Base-by-base conservation (phyloP, 495 filamentous ascomycete genomes). In the Penicillium pulvis region DNA sequence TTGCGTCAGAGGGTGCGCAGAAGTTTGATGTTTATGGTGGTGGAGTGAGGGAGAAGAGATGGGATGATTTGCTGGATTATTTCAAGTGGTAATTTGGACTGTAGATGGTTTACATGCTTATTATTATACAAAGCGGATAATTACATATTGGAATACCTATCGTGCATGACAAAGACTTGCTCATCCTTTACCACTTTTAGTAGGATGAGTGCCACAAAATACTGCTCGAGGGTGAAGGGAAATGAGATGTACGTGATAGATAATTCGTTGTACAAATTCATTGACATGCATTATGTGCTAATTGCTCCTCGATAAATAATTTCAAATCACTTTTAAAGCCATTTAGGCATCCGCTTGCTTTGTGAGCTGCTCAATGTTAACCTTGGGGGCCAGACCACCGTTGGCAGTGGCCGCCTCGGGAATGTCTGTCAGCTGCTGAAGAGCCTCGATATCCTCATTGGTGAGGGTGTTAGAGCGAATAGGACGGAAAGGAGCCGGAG, bases 1-100 rank as follows among this genome's bases (percentile, higher is more conserved):
- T 81, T 6, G 79, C 80, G 50, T 76, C 78, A 0, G 86, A 89
- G 62, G 85, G 86, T 1, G 83, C 84, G 16, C 82, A 84, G 68
- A 36, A 66, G 23, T 67, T 68, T 28, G 57, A 69, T 61, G 53
- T 62, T 12, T 75, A 68, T 46, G 56, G 56, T 12, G 44, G 52
- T 17, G 56, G 44, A 6, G 36, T 8, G 11, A 53, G 33, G 4
- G 49, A 58, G 54, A 64, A 55, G 59, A 58, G 47, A 45, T 58
- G 65, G 62, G 39, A 51, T 52, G 51, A 39, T 43, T 8, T 68
- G 14, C 58, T 60, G 17, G 49, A 26, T 19, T 41, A 26, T 6
- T 46, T 44, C 19, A 24, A 50, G 23, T 35, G 26, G 47, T 35
- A 7, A 7, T 28, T 28, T 28, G 28, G 0, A 7, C 6, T 28